Evolutionary conservation across 169 alveolate genomes (phyloP), one percentile per base, ranked within the genome.

Genomic region (Perkinsus chesapeaki): DNA sequence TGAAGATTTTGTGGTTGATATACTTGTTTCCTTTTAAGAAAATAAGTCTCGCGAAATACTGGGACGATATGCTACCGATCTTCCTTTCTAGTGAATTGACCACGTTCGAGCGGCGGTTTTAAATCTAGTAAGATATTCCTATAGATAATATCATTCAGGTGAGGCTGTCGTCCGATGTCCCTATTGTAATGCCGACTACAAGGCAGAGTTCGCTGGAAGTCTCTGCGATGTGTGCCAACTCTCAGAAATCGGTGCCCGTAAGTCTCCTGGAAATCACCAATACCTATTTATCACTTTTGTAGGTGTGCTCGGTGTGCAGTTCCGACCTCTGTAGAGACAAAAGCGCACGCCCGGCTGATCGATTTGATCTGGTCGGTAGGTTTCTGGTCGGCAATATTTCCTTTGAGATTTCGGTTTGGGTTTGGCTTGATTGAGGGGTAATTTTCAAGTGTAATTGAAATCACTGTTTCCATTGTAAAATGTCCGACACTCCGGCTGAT

Each of bases 121-220:
- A 60, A 16, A 12, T 60, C 23, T 1, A 34, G 82, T 27, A 12
- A 20, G 12, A 60, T 60, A 73, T 92, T 73, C 5, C 91, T 43
- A n/a, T n/a, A n/a, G n/a, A n/a, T n/a, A n/a, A n/a, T n/a, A n/a
- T n/a, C n/a, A n/a, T n/a, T 94, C 95, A 20, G 95, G 95, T n/a
- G 92, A 94, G 27, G 93, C 94, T 16, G 73, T 72, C 27, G 92
- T 73, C 31, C 94, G 95, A 39, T 94, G 95, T 72, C 94, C 94
- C 36, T 94, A 48, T 91, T 94, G 95, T 39, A 91, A 91, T 39
- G 94, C 94, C 39, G 72, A 73, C 39, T 93, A 92, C 91, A 93
- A 93, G 94, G 93, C 72, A 73, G 91, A 92, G 27, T 90, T 90
- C 91, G 92, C 93, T 39, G 94, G 94, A 5, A 37, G 60, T 39